Conservation (phyloP, 108 stramenopile species). For the Skeletonema costatum region DNA sequence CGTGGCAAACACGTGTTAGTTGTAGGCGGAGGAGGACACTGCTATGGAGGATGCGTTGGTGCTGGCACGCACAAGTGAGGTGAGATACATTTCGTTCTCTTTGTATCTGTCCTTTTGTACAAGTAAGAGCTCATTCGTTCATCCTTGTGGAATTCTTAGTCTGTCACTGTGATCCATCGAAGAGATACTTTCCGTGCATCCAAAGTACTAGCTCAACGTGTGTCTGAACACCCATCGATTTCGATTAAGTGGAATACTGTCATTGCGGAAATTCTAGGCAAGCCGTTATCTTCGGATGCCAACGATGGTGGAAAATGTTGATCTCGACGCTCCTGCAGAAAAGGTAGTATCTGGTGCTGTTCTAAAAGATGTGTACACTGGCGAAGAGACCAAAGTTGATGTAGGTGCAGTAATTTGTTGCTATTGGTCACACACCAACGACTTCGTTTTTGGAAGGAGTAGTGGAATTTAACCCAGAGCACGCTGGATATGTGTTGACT, state of each 20-base stretch:
- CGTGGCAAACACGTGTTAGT: constrained; percentile 83
- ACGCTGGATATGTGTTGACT: constrained; percentile 82
- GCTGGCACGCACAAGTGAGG: constrained; percentile 77
- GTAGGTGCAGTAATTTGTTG: constrained; percentile 91
- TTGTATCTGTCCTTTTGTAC: background rate
- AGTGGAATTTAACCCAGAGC: constrained; percentile 84
- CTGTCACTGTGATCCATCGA: constrained; percentile 92
- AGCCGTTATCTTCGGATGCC: constrained; percentile 33
- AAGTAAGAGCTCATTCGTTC: background rate
- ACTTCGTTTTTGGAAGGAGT: constrained; percentile 83
- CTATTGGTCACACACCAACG: constrained; percentile 94
- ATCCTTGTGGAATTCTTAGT: constrained; percentile 12
- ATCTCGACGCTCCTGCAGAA: constrained; percentile 56
- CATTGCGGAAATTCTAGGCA: constrained; percentile 72
- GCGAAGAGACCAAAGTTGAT: constrained; percentile 53
- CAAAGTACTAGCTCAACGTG: constrained; percentile 88
- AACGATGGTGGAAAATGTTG: constrained; percentile 58
- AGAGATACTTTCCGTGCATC: constrained; percentile 91
- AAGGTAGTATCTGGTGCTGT: constrained; percentile 78
- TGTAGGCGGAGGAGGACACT: constrained; percentile 95
- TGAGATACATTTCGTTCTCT: background rate
- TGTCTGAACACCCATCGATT: constrained; percentile 84
- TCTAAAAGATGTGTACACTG: constrained; percentile 65
- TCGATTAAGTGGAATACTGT: constrained; percentile 85
- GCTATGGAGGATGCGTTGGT: constrained; percentile 97